Percentiles rank a stretch among this genome's conserved stretches.
Conservation (phyloP, 2,329 filamentous ascomycete genomes). For the Cladorrhinum sp. region DNA sequence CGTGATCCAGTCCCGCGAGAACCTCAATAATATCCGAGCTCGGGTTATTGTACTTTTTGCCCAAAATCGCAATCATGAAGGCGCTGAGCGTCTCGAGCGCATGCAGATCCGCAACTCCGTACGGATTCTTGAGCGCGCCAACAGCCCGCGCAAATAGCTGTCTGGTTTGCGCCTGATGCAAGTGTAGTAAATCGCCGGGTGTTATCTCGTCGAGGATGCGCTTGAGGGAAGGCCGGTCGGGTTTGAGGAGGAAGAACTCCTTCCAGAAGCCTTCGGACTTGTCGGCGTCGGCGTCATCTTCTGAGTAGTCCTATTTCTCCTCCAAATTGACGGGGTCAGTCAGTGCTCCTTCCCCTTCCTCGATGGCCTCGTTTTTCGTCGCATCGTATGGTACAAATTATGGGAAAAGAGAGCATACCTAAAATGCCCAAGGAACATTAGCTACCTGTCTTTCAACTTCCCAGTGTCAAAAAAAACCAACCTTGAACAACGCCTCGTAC, state of each 20-base stretch:
- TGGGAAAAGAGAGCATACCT: constrained; percentile 13
- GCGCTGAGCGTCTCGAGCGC: constrained; percentile 90
- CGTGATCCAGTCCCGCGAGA: constrained; percentile 81
- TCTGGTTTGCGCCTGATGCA: constrained; percentile 69
- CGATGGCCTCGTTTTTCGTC: not conserved
- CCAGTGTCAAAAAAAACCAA: constrained; percentile 33
- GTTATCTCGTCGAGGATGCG: constrained; percentile 66
- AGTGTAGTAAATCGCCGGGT: constrained; percentile 70
- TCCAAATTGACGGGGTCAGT: not conserved
- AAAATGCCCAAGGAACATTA: not conserved
- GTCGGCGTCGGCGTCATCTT: constrained; percentile 65
- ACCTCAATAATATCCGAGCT: constrained; percentile 93
- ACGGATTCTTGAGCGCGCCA: constrained; percentile 58
- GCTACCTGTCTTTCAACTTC: not conserved
- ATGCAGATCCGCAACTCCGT: constrained; percentile 65
- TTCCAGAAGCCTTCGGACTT: constrained; percentile 90
- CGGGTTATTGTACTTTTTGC: constrained; percentile 90
- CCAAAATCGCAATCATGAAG: constrained; percentile 77
- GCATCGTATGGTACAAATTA: constrained; percentile 5
- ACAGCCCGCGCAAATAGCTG: constrained; percentile 76
- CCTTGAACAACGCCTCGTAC: constrained; percentile 81
- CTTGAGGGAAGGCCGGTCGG: constrained; percentile 68
- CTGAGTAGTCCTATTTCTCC: constrained; percentile 15
- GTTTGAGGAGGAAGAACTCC: constrained; percentile 88
- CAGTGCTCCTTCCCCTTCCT: not conserved